phyloP scores from a whole-genome alignment of 1,284 basidiomycete genomes.

The Rhodotorula sp. region DNA sequence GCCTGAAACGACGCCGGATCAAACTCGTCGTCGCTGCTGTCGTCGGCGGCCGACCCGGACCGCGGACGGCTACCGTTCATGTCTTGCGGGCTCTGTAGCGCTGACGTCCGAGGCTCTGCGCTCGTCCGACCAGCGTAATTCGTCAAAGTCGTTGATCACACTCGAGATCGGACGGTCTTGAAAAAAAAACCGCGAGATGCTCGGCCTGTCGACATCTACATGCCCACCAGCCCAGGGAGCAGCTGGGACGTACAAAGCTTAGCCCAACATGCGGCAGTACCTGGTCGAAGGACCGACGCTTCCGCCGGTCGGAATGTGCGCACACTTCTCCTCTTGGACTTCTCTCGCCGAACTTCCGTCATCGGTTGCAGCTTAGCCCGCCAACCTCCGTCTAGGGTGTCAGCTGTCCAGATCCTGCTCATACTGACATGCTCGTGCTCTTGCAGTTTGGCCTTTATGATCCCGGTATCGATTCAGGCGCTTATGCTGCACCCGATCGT shows the following conservation, averaged over 20 bases:
- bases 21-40: constrained; percentile 16
- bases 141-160: no score
- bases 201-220: not conserved
- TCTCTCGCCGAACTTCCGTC: not conserved
- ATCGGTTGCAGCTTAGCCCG: not conserved
- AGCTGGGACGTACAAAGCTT: no score
- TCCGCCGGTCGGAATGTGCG: constrained; percentile 16
- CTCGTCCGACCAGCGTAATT: no score
- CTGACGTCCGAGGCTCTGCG: no score
- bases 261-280: constrained; percentile 1
- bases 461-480: constrained; percentile 31
- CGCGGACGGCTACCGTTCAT: not conserved
- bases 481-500: constrained; percentile 36
- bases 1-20: constrained; percentile 23
- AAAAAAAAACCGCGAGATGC: not conserved
- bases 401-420: not conserved
- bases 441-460: constrained; percentile 27
- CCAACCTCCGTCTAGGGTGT: not conserved
- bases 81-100: not conserved
- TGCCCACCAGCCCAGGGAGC: not conserved
- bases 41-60: not conserved
- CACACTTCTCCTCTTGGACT: not conserved
- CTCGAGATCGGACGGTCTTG: no score
- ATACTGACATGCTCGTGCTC: not conserved
- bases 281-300: constrained; percentile 18